A percentile compares a stretch with the other conserved stretches of the same genome.
Evolutionary conservation across 1,284 basidiomycete species (phyloP).

Genomic region (Ustilago nuda): DNA sequence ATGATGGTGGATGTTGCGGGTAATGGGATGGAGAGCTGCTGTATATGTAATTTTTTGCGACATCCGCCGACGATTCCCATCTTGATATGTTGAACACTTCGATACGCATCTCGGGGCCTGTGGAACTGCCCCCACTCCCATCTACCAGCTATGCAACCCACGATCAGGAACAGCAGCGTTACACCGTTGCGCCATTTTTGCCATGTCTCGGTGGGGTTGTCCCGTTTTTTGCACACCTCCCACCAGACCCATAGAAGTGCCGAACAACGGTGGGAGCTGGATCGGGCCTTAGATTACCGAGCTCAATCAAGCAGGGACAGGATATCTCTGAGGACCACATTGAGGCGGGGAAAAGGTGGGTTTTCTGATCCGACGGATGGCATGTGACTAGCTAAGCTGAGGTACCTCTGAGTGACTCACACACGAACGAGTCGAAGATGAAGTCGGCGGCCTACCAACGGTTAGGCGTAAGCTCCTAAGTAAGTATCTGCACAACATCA

Average conservation of each 20-base stretch:
- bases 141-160: not conserved
- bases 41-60: not conserved
- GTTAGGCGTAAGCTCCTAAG: not conserved
- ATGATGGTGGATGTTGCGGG: not conserved
- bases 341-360: conserved; percentile 3
- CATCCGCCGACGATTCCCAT: not conserved
- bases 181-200: not conserved
- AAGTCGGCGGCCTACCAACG: conserved; percentile 9
- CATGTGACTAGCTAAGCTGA: conserved; percentile 7
- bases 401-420: not conserved
- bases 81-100: not conserved
- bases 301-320: not conserved
- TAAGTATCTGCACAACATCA: not conserved
- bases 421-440: conserved; percentile 6
- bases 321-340: not conserved
- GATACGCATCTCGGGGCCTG: not conserved
- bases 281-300: not conserved
- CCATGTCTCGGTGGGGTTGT: not conserved
- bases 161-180: not conserved
- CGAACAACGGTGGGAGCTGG: conserved; percentile 1
- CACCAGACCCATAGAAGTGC: not conserved
- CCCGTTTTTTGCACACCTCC: not conserved
- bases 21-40: not conserved
- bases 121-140: not conserved
- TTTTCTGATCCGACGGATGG: not conserved